These are phyloP conservation scores for Sporothrix sp. DNA, from an alignment of 2,329 filamentous ascomycete genomes.

Conservation along the genomic window DNA sequence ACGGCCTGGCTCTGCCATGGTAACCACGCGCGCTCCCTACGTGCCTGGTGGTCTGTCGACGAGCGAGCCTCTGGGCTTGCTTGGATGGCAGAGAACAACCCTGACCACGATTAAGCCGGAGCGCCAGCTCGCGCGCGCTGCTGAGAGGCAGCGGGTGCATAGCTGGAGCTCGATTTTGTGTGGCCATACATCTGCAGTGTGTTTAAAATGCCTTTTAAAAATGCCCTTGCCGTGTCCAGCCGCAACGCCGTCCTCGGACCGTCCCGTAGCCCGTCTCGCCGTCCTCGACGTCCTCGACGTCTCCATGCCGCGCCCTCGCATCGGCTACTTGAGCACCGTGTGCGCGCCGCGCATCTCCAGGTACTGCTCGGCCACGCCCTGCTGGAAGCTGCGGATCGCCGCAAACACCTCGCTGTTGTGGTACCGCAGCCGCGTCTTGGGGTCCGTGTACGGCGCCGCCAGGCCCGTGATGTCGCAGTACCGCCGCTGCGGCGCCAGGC, in stretches of 20 bases:
- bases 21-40: conserved; percentile 50
- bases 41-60: conserved; percentile 70
- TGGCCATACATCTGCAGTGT: conserved; percentile 57
- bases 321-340: conserved; percentile 72
- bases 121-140: conserved; percentile 67
- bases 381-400: conserved; percentile 68
- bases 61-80: conserved; percentile 21
- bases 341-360: conserved; percentile 85
- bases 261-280: too few species aligned
- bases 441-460: conserved; percentile 84
- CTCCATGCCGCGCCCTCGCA: neutral
- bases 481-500: conserved; percentile 69
- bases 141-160: conserved; percentile 75
- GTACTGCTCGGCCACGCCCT: conserved; percentile 77
- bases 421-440: conserved; percentile 87
- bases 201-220: neutral
- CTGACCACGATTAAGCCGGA: conserved; percentile 97
- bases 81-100: conserved; percentile 52
- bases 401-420: conserved; percentile 88
- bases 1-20: conserved; percentile 45
- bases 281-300: neutral
- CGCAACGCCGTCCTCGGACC: neutral
- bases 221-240: neutral
- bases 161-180: conserved; percentile 92
- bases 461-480: conserved; percentile 96